These are phyloP conservation scores for Mrakia frigida DNA, from an alignment of 768 basidiomycete genomes.

Conservation along the genomic window DNA sequence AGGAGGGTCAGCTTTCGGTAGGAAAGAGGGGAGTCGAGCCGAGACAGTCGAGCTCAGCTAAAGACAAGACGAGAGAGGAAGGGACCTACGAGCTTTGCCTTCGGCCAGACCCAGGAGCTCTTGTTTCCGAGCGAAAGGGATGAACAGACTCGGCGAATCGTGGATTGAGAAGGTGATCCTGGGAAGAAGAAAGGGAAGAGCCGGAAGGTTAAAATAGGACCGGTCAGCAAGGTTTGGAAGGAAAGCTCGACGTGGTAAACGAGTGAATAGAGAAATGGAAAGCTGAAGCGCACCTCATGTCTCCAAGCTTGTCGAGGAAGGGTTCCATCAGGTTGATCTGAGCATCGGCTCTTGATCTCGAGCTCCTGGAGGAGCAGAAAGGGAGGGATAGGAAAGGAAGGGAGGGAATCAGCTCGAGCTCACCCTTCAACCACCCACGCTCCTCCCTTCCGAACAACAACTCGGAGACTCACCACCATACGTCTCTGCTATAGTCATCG, in stretches of 20 bases:
- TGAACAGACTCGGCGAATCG: slow-evolving; percentile 44
- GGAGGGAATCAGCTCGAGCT: slow-evolving; percentile 1
- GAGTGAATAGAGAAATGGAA: background rate
- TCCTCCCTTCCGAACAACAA: background rate
- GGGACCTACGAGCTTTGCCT: slow-evolving; percentile 25
- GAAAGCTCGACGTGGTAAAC: background rate
- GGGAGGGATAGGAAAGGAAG: background rate
- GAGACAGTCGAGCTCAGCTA: background rate
- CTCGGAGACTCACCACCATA: slow-evolving; percentile 39
- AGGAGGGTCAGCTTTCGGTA: background rate
- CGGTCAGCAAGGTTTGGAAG: background rate
- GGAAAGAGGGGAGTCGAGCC: background rate
- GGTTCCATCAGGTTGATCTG: slow-evolving; percentile 47
- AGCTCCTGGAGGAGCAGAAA: slow-evolving; percentile 31
- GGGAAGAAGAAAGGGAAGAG: background rate
- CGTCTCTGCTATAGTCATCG: slow-evolving; percentile 45
- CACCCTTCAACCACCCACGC: background rate
- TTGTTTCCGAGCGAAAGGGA: slow-evolving; percentile 40
- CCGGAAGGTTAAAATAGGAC: background rate
- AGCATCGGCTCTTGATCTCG: slow-evolving; percentile 43
- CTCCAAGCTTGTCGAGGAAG: slow-evolving; percentile 40
- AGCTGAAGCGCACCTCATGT: slow-evolving; percentile 41
- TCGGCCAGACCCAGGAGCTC: slow-evolving; percentile 42
- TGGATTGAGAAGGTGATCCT: slow-evolving; percentile 46
- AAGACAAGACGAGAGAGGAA: background rate